These are phyloP conservation scores for Aquanectria penicillioides DNA, from an alignment of 2,329 filamentous ascomycete species.

Conservation along the genomic window DNA sequence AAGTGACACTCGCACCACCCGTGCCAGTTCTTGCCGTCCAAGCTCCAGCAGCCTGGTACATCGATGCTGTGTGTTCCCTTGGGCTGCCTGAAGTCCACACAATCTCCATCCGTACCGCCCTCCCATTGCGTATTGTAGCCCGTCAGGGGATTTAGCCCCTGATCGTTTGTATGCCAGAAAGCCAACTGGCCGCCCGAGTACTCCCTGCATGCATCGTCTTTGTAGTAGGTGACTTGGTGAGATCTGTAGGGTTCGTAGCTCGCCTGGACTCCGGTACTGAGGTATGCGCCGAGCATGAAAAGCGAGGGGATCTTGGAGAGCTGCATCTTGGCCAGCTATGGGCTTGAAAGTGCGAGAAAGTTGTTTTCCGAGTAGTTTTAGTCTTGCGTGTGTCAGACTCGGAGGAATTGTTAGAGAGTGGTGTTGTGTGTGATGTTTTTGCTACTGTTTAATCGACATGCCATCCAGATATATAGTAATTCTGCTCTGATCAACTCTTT, in stretches of 20 bases:
- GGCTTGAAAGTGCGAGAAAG: not conserved
- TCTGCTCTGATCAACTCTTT: too few species aligned
- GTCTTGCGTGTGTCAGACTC: too few species aligned
- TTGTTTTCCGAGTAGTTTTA: not conserved
- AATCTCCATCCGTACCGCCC: not conserved
- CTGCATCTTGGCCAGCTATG: not conserved
- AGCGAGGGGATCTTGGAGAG: not conserved
- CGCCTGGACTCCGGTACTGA: not conserved
- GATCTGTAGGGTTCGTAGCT: not conserved
- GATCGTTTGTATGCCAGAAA: not conserved
- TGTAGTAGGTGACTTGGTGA: not conserved
- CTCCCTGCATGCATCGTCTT: not conserved
- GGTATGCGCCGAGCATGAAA: not conserved
- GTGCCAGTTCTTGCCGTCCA: not conserved
- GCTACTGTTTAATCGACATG: too few species aligned
- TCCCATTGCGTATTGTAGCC: not conserved
- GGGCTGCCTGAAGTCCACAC: not conserved
- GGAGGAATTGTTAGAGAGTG: too few species aligned
- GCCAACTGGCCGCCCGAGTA: not conserved
- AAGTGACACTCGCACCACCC: conserved; percentile 1
- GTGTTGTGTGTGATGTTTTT: too few species aligned
- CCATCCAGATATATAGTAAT: too few species aligned
- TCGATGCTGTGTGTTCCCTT: not conserved
- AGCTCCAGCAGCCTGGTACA: not conserved
- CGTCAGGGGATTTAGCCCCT: not conserved